Base-by-base conservation (phyloP, 148 eudicot species). In the Oxyria digyna region DNA sequence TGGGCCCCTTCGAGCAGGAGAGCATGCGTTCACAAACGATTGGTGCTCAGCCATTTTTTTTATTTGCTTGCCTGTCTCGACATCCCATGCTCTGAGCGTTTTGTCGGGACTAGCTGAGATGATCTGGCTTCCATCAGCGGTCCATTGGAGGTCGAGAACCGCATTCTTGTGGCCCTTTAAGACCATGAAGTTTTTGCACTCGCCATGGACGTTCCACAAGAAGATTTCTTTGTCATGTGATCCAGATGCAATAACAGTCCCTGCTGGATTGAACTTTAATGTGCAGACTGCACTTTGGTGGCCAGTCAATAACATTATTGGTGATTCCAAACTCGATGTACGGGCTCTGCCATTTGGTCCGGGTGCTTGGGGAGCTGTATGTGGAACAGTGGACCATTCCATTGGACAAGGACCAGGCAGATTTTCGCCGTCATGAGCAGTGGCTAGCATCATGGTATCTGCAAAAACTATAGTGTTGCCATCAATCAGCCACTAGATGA, bases 81-180 rank as follows among this genome's bases (percentile, higher is more conserved):
- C 92, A 62, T 89, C 96, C 98, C 98, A 93, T 68, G 98, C 98
- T 67, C 98, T 75, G 33, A 93, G 73, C 0, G 96, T 93, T 74
- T 87, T 93, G 71, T 93, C 96, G 11, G 98, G 95, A 74, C 98
- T 93, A 40, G 95, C 91, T 8, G 98, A 93, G 67, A 93, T 78
- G 70, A 93, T 78, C 77, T 88, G 96, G 0, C 86, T 76, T 29
- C 98, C 98, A 73, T 93, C 98, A 7, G 95, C 79, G 12, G 88
- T 87, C 98, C 98, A 93, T 69, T 93, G 91, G 69, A 94, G 96
- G 73, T 94, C 98, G 74, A 93, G 80, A 24, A 90, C 79, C 4
- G 98, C 98, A 71, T 93, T 93, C 83, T 93, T 93, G 84, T 93
- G 96, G 23, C 98, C 98, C 81, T 83, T 90, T 67, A 94, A 52